Percentiles rank a stretch among this genome's conserved stretches.
These are phyloP conservation scores for Crithidia sp. DNA, from an alignment of 208 protist species.

Conservation along the genomic window DNA sequence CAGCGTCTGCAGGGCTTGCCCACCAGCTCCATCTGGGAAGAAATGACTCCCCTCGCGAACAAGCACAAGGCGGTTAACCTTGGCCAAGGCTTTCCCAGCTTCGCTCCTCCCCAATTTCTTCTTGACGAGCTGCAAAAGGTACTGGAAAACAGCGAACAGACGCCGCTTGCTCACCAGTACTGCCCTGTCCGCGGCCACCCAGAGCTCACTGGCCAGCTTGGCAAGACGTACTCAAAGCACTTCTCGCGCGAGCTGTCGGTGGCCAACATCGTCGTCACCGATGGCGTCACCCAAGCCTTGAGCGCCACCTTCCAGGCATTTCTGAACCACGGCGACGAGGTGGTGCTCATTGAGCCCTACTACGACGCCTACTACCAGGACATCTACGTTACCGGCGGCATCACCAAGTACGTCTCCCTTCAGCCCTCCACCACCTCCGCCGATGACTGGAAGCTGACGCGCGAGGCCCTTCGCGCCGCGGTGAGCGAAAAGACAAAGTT, in stretches of 20 bases:
- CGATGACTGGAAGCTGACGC: conserved; percentile 59
- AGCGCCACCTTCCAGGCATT: conserved; percentile 79
- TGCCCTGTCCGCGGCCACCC: conserved; percentile 65
- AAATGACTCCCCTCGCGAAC: conserved; percentile 88
- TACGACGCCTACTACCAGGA: conserved; percentile 91
- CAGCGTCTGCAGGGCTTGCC: conserved; percentile 44
- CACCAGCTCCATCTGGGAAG: conserved; percentile 66
- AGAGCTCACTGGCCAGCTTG: conserved; percentile 70
- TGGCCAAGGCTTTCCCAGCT: conserved; percentile 93
- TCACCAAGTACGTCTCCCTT: conserved; percentile 78
- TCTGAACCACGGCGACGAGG: conserved; percentile 91
- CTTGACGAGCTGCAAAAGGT: conserved; percentile 61
- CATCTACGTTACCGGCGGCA: conserved; percentile 70
- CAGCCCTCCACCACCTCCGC: conserved; percentile 43
- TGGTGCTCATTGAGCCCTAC: conserved; percentile 93
- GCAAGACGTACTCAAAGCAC: conserved; percentile 61
- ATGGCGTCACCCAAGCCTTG: conserved; percentile 88
- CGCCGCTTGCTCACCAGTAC: conserved; percentile 85
- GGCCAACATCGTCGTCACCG: conserved; percentile 73
- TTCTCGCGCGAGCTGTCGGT: conserved; percentile 56
- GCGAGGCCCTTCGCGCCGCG: conserved; percentile 54
- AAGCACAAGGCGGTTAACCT: conserved; percentile 91
- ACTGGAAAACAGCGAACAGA: conserved; percentile 38
- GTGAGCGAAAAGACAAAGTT: conserved; percentile 84
- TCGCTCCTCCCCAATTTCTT: conserved; percentile 74